Conservation (phyloP, 768 basidiomycete species). For the Hygrocybe coccinea region DNA sequence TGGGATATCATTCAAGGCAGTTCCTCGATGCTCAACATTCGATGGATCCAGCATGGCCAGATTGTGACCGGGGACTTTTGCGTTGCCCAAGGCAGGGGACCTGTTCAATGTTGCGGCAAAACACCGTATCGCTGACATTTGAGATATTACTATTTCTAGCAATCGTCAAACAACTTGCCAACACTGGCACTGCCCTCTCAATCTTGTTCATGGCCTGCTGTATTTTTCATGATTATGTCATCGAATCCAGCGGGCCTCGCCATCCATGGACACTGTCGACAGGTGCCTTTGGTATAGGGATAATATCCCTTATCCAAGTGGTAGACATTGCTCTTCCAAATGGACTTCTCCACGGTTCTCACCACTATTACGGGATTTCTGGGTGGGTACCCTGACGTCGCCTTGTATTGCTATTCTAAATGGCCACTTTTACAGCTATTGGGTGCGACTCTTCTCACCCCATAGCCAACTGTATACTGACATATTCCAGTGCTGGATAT, state of each 20-base stretch:
- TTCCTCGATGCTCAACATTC: background rate
- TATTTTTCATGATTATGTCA: constrained; percentile 1
- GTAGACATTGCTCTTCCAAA: background rate
- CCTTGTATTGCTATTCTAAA: background rate
- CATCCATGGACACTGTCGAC: background rate
- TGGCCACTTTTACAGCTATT: background rate
- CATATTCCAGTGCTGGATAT: background rate
- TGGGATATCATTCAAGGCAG: background rate
- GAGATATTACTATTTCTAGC: background rate
- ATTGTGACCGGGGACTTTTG: background rate
- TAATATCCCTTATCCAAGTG: background rate
- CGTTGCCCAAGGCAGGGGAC: background rate
- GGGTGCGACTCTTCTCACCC: background rate
- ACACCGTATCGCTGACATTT: background rate
- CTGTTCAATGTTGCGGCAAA: background rate
- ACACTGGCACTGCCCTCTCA: background rate
- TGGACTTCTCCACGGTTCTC: background rate
- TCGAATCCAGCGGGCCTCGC: background rate
- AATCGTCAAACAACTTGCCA: background rate
- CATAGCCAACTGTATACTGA: background rate
- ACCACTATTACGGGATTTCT: background rate
- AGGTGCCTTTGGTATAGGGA: background rate
- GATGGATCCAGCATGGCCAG: background rate
- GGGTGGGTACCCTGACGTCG: background rate
- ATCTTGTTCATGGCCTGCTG: background rate